Conservation (phyloP, 805 yeast species). For the Wickerhamomyces sydowiorum region DNA sequence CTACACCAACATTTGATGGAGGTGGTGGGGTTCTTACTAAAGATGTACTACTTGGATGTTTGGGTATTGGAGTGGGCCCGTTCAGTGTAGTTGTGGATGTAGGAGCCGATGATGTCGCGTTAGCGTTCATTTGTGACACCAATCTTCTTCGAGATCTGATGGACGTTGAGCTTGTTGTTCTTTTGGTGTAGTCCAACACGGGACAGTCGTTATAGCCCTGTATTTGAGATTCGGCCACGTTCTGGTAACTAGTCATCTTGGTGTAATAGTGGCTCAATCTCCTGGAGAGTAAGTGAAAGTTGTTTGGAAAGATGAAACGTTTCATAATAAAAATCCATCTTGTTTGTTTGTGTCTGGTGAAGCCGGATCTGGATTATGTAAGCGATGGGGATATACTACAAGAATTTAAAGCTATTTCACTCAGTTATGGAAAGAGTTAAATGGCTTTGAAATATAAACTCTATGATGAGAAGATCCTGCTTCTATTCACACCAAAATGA, state of each 20-base stretch:
- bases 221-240: constrained; percentile 35
- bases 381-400: no score
- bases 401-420: no score
- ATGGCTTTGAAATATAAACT: no score
- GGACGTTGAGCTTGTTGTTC: constrained; percentile 2
- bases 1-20: not conserved
- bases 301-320: not conserved
- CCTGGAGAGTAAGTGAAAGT: no score
- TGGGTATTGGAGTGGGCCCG: constrained; percentile 2
- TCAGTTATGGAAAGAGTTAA: no score
- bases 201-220: constrained; percentile 41
- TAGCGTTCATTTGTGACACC: constrained; percentile 1
- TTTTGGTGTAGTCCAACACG: constrained; percentile 11
- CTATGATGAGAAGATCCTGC: not conserved
- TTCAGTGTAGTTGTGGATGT: constrained; percentile 2
- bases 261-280: not conserved
- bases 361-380: no score
- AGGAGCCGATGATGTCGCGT: constrained; percentile 4
- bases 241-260: constrained; percentile 24
- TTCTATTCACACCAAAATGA: no score
- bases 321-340: not conserved
- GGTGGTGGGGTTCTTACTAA: not conserved
- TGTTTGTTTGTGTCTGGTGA: no score
- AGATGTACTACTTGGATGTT: constrained; percentile 4
- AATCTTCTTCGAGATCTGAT: constrained; percentile 4